Conservation (phyloP, 208 protist species). For the Hexamita inflata region DNA sequence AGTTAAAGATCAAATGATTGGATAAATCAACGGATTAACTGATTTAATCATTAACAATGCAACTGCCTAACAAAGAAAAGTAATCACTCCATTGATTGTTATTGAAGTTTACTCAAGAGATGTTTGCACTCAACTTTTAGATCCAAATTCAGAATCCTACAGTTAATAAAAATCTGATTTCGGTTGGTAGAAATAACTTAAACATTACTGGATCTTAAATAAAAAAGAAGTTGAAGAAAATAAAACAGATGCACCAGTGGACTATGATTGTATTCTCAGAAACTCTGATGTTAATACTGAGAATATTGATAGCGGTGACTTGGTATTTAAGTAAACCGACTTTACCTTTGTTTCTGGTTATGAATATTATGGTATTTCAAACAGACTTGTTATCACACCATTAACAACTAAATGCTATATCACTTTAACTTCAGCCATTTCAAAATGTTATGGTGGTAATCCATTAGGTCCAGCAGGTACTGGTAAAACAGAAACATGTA, state of each 20-base stretch:
- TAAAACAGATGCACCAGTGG: background rate
- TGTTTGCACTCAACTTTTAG: constrained; percentile 66
- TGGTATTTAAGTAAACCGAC: constrained; percentile 35
- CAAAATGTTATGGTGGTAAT: constrained; percentile 72
- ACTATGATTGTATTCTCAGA: background rate
- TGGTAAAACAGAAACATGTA: constrained; percentile 92
- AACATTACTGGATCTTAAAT: constrained; percentile 60
- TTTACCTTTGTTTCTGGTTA: constrained; percentile 81
- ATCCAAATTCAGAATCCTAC: background rate
- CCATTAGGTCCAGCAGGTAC: constrained; percentile 78
- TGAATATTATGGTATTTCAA: constrained; percentile 83
- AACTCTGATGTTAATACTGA: constrained; percentile 35
- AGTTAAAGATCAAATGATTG: constrained; percentile 28
- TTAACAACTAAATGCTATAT: constrained; percentile 90
- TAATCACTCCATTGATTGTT: constrained; percentile 80
- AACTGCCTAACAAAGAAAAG: constrained; percentile 66
- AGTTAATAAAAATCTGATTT: constrained; percentile 57
- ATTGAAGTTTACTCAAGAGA: constrained; percentile 89
- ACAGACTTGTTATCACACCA: constrained; percentile 84
- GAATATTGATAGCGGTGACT: constrained; percentile 28
- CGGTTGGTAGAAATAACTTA: constrained; percentile 70
- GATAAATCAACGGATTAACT: constrained; percentile 66
- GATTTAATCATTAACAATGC: constrained; percentile 64
- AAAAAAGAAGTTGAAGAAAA: background rate
- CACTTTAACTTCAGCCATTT: constrained; percentile 81